Evolutionary conservation across 2,329 filamentous ascomycete species (phyloP).

Genomic region (Pseudopithomyces maydicus): DNA sequence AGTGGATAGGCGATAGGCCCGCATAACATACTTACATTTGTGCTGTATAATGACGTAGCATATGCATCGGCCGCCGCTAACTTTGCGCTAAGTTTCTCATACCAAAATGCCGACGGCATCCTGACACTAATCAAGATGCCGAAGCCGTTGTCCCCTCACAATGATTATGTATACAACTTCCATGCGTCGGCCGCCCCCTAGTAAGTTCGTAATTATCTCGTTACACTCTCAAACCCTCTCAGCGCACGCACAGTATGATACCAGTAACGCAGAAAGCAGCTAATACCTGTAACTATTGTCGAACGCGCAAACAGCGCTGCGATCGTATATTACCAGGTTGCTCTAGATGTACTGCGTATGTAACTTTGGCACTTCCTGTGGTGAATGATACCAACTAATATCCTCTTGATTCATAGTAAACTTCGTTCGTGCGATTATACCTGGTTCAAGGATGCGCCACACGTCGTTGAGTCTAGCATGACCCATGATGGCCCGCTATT

Average conservation of each 20-base stretch:
- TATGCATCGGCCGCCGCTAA: neutral
- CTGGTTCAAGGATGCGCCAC: constrained; percentile 10
- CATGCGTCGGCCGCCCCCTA: constrained; percentile 4
- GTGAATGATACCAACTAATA: neutral
- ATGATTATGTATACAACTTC: neutral
- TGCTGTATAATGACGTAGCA: no score
- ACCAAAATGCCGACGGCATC: constrained; percentile 1
- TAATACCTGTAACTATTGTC: constrained; percentile 20
- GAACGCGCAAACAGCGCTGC: constrained; percentile 18
- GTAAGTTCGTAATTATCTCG: neutral
- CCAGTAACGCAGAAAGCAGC: constrained; percentile 16
- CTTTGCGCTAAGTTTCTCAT: neutral
- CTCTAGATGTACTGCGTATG: constrained; percentile 17
- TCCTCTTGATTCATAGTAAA: constrained; percentile 5
- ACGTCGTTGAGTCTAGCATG: neutral
- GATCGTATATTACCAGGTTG: constrained; percentile 14
- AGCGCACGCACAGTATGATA: constrained; percentile 4
- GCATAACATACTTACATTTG: no score
- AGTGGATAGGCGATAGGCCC: no score
- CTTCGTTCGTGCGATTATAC: constrained; percentile 18
- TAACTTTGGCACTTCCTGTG: neutral
- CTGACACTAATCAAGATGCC: constrained; percentile 1
- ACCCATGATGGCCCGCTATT: constrained; percentile 5
- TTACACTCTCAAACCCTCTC: neutral
- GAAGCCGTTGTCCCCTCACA: neutral